phyloP scores from a whole-genome alignment of 768 basidiomycete genomes.

The Leccinum truebloodii region DNA sequence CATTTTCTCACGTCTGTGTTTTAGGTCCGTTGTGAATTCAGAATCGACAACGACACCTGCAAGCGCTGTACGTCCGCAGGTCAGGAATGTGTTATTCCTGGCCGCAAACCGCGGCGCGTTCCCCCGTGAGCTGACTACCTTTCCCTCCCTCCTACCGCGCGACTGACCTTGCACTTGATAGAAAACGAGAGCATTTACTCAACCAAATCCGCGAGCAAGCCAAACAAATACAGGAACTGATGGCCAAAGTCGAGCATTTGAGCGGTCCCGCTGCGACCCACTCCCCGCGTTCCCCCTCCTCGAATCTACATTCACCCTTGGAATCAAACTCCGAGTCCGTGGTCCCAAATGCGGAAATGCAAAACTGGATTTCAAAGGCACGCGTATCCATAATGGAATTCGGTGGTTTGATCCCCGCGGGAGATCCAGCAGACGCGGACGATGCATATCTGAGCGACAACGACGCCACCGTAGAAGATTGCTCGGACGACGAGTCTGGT shows the following conservation, averaged over 20 bases:
- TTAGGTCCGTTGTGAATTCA: constrained; percentile 79
- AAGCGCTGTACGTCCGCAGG: constrained; percentile 71
- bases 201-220: constrained; percentile 77
- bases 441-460: constrained; percentile 37
- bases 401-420: constrained; percentile 64
- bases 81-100: constrained; percentile 78
- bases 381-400: constrained; percentile 68
- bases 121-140: constrained; percentile 60
- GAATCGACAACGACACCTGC: constrained; percentile 69
- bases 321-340: constrained; percentile 27
- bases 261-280: constrained; percentile 35
- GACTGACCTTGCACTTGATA: constrained; percentile 28
- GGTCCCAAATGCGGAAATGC: constrained; percentile 54
- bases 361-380: constrained; percentile 78
- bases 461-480: constrained; percentile 34
- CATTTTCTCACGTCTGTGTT: constrained; percentile 13
- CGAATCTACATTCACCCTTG: constrained; percentile 30
- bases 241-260: constrained; percentile 61
- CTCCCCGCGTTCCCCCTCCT: constrained; percentile 37
- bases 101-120: constrained; percentile 75
- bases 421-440: constrained; percentile 55
- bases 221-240: constrained; percentile 67
- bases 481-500: constrained; percentile 39
- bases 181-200: constrained; percentile 80
- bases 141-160: background rate